Evolutionary conservation across 1,284 basidiomycete genomes (phyloP), one percentile per base, ranked within the genome.

Genomic region (Marasmius oreades): DNA sequence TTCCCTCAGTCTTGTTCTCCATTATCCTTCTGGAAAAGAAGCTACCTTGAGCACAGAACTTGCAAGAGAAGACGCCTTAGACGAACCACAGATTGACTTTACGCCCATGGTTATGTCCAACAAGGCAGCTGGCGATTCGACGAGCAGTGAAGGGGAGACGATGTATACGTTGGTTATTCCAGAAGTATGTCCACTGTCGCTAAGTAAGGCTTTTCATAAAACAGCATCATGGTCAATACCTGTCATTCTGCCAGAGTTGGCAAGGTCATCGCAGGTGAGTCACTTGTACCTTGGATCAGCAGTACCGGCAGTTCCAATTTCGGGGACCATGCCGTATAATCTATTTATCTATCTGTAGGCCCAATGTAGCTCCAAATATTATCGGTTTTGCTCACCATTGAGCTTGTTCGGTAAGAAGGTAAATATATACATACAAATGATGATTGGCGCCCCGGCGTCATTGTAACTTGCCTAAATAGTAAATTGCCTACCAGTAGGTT

Each of bases 181-280:
- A 67, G 55, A 72, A 58, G 73, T 73, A 26, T 24, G 70, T 52
- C n/a, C n/a, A 23, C 37, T 16, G 26, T 26, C 39, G 46, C 42
- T n/a, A 1, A 50, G 18, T 7, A 12, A 14, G 24, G 31, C 23
- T 16, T 23, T 44, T 18, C n/a, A 22, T 26, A 2, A 47, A n/a
- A n/a, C 37, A 81, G 77, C n/a, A n/a, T n/a, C 62, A 87, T 86
- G 84, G 71, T 85, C 42, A 61, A 63, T 1, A 72, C 80, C 2
- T 88, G 85, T 64, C 84, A 85, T 64, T 67, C 70, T 28, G 85
- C 81, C 10, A 85, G 84, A 18, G 84, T 86, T n/a, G n/a, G n/a
- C 7, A 74, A 74, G 50, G 79, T 86, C 56, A 84, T 86, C 55
- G 75, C 76, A 50, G 82, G 84, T 85, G 57, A 53, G 73, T 66